Percentiles rank a stretch among this genome's conserved stretches.
Conservation (phyloP, 1,139 yeast species). For the Sugiyamaella xylanicola region DNA sequence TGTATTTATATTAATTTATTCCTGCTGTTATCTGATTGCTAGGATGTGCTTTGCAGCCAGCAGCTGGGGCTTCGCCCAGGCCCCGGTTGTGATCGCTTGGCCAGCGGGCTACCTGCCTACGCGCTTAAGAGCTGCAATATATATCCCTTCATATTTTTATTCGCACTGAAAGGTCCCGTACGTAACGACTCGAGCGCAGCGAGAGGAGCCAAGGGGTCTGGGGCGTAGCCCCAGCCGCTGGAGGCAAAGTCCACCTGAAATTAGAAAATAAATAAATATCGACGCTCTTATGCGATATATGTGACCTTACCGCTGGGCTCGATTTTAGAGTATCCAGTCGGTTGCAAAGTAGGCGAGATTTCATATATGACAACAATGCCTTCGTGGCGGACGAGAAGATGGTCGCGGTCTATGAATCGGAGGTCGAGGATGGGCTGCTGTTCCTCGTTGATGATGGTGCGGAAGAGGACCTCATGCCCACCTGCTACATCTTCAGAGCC, state of each 20-base stretch:
- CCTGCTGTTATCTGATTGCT: neutral
- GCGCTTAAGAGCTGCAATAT: too few relatives aligned
- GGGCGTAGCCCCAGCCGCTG: neutral
- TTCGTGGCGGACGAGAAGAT: slow-evolving; percentile 17
- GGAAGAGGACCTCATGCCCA: slow-evolving; percentile 1
- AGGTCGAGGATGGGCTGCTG: slow-evolving; percentile 6
- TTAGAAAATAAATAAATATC: slow-evolving; percentile 1
- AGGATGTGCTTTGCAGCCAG: neutral
- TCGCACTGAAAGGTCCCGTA: too few relatives aligned
- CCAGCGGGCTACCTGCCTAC: neutral
- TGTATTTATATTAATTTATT: slow-evolving; percentile 3
- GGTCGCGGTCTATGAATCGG: slow-evolving; percentile 17
- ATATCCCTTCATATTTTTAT: too few relatives aligned
- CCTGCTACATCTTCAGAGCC: neutral
- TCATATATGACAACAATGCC: slow-evolving; percentile 15
- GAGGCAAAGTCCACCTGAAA: slow-evolving; percentile 1
- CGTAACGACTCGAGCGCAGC: too few relatives aligned
- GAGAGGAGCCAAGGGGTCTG: neutral
- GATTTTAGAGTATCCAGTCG: slow-evolving; percentile 14
- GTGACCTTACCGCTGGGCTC: slow-evolving; percentile 18
- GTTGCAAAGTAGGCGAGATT: neutral
- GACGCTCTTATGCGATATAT: slow-evolving; percentile 7
- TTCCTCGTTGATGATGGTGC: slow-evolving; percentile 14
- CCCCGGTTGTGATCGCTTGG: neutral
- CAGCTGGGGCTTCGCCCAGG: neutral